Percentiles rank a stretch among this genome's conserved stretches.
Conservation (phyloP, 192 early-diverging fungal species). For the Podila epigama region DNA sequence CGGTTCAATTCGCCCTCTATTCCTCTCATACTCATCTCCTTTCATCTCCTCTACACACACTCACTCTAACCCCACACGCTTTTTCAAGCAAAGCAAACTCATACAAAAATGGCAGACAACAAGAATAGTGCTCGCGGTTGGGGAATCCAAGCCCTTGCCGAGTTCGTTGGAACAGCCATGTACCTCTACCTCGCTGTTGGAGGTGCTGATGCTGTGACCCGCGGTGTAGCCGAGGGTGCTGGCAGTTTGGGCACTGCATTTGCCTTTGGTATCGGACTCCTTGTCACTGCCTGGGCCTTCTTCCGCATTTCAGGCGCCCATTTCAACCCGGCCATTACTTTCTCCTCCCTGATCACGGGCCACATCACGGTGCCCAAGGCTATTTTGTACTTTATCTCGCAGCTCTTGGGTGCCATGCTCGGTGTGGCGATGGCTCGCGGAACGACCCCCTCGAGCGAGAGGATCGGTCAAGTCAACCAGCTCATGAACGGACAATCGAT, state of each 20-base stretch:
- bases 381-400: constrained; percentile 60
- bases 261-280: constrained; percentile 56
- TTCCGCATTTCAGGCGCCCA: constrained; percentile 64
- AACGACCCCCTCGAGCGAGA: constrained; percentile 7
- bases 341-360: constrained; percentile 61
- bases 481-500: constrained; percentile 22
- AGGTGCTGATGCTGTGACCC: constrained; percentile 43
- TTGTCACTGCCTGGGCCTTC: constrained; percentile 53
- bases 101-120: not conserved
- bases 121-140: constrained; percentile 5
- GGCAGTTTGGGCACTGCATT: constrained; percentile 33
- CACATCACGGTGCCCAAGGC: constrained; percentile 51
- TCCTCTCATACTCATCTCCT: too few relatives aligned
- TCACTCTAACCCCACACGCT: not conserved
- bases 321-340: constrained; percentile 70
- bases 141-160: constrained; percentile 37
- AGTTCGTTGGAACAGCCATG: constrained; percentile 54
- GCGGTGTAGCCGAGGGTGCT: not conserved
- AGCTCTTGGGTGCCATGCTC: constrained; percentile 64
- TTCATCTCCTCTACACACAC: too few relatives aligned
- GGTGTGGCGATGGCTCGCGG: constrained; percentile 48
- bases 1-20: too few relatives aligned
- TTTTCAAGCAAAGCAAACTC: not conserved
- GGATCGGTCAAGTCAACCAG: constrained; percentile 1
- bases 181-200: constrained; percentile 51